Conservation (phyloP, 75 land plant species). For the Ceratopteris richardii region DNA sequence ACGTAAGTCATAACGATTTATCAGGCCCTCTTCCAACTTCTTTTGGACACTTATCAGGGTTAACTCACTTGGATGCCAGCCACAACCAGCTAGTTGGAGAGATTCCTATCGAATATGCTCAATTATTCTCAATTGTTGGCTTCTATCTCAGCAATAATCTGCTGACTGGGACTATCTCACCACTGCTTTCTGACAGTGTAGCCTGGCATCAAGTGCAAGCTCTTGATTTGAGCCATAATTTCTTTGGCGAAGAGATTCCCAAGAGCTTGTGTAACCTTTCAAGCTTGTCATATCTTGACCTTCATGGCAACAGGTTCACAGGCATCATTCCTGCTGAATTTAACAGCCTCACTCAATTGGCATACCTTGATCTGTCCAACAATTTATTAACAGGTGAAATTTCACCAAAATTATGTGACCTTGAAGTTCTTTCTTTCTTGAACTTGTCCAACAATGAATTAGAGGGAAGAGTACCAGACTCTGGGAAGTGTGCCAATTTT, state of each 20-base stretch:
- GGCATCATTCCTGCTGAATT: slow-evolving; percentile 16
- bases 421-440: slow-evolving; percentile 9
- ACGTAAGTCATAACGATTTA: slow-evolving; percentile 37
- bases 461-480: slow-evolving; percentile 17
- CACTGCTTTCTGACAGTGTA: slow-evolving; percentile 15
- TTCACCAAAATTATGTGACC: slow-evolving; percentile 13
- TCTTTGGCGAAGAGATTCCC: slow-evolving; percentile 21
- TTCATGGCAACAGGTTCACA: slow-evolving; percentile 12
- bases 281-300: slow-evolving; percentile 23
- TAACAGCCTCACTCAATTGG: slow-evolving; percentile 10
- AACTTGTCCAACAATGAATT: slow-evolving; percentile 15
- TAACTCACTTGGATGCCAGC: slow-evolving; percentile 46
- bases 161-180: slow-evolving; percentile 16
- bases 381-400: slow-evolving; percentile 12
- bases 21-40: slow-evolving; percentile 38
- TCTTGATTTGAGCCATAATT: slow-evolving; percentile 22
- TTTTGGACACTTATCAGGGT: slow-evolving; percentile 24
- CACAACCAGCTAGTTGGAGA: slow-evolving; percentile 27
- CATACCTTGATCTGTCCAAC: slow-evolving; percentile 14
- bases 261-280: slow-evolving; percentile 11
- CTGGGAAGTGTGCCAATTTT: slow-evolving; percentile 10
- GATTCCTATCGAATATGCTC: slow-evolving; percentile 25
- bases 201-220: slow-evolving; percentile 21
- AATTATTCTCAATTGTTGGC: slow-evolving; percentile 14
- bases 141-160: slow-evolving; percentile 12